Evolutionary conservation across 2,329 filamentous ascomycete species (phyloP), one percentile per base, ranked within the genome.

Genomic region (Fusarium torreyae): DNA sequence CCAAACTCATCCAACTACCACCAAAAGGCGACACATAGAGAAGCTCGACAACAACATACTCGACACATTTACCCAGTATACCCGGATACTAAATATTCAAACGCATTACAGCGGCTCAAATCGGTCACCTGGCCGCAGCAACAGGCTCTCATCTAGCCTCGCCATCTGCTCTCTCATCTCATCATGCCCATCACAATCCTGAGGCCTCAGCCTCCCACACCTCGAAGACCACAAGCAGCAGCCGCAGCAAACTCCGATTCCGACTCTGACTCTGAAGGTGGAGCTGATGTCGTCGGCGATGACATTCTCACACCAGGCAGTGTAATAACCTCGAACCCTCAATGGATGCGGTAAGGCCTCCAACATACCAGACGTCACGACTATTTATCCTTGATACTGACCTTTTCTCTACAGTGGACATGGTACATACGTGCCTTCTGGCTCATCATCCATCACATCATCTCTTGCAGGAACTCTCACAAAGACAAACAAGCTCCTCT

Each of bases 401-500:
- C 22, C 28, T 20, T 17, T 42, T 24, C 14, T 14, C 28, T 48
- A 38, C 77, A 93, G 94, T 82, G 96, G 96, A 75, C 96, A 99
- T 82, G 96, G 96, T 72, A 99, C 96, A 50, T 97, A 93, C 79
- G 85, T 92, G 46, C 87, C 88, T 18, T 80, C 86, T 6, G 79
- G 83, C 46, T 85, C 87, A 52, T 88, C 87, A 6, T 86, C 89
- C 62, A 99, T 99, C 77, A 89, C 92, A 59, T 94, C 94, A 48
- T 97, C 96, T 7, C 92, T 99, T 33, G 94, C 94, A 8, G 96
- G 96, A 75, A 95, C 92, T 8, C 86, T 98, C 36, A 91, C 92
- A 77, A 95, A 94, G 78, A 98, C 95, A 63, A 99, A 99, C 87
- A 98, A 98, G 80, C 90, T 99, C 48, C 90, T 99, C 70, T 97